Conservation (phyloP, 148 eudicot species). For the Heliamphora exappendiculata region DNA sequence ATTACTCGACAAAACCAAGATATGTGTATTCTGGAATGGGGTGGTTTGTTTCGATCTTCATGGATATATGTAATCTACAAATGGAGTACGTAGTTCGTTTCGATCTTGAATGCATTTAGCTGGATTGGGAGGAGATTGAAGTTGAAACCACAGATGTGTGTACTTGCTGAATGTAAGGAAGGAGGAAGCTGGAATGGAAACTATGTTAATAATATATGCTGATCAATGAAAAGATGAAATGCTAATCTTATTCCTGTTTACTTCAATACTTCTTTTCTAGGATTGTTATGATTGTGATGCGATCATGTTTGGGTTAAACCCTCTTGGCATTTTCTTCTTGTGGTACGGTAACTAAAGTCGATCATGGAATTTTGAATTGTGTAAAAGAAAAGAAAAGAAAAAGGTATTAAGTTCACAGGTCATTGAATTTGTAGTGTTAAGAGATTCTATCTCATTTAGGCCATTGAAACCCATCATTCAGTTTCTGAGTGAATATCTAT, state of each 20-base stretch:
- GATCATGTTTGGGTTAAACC: conserved; percentile 6
- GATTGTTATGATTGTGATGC: background rate
- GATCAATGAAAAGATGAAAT: background rate
- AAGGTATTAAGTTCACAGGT: conserved; percentile 29
- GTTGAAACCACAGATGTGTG: background rate
- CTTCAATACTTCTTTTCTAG: background rate
- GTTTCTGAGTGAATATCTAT: too few species aligned
- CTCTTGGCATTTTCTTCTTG: background rate
- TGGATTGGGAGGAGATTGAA: background rate
- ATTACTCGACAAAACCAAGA: background rate
- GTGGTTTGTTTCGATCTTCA: background rate
- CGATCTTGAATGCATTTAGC: background rate
- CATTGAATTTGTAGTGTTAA: conserved; percentile 14
- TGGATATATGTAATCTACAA: too few species aligned
- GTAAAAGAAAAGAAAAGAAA: background rate
- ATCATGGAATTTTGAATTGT: too few species aligned
- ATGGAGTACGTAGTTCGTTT: too few species aligned
- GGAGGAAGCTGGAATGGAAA: conserved; percentile 2
- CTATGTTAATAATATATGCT: background rate
- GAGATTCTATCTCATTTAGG: background rate
- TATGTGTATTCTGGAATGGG: conserved; percentile 1
- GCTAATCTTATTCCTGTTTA: background rate
- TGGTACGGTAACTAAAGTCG: too few species aligned
- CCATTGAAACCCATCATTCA: background rate
- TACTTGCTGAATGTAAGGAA: conserved; percentile 6